A percentile compares a stretch with the other conserved stretches of the same genome.
Conservation (phyloP, 306 rosid genomes). For the Bauhinia variegata region DNA sequence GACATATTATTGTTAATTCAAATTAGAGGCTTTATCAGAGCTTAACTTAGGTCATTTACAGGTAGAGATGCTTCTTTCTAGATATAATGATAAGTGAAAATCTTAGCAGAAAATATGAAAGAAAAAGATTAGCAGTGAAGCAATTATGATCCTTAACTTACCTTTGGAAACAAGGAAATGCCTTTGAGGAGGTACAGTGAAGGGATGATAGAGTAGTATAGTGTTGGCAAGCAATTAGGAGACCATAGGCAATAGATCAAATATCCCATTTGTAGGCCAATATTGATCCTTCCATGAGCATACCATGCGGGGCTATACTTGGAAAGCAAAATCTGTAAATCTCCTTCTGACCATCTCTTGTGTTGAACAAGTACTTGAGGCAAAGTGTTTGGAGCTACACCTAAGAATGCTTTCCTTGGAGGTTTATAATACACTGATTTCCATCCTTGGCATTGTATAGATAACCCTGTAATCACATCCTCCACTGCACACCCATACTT, state of each 20-base stretch:
- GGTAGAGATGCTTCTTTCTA: too few species aligned
- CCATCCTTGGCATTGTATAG: constrained; percentile 71
- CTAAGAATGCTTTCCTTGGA: constrained; percentile 67
- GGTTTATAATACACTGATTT: constrained; percentile 75
- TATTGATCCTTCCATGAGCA: constrained; percentile 57
- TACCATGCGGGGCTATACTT: constrained; percentile 62
- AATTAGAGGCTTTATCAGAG: background rate
- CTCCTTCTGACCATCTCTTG: constrained; percentile 91
- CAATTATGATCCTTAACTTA: constrained; percentile 1
- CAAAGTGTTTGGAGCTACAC: constrained; percentile 63
- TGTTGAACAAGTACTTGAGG: constrained; percentile 64
- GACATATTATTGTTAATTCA: background rate
- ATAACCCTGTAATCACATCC: constrained; percentile 79
- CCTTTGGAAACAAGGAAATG: constrained; percentile 76
- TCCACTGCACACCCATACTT: constrained; percentile 77
- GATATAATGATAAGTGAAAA: too few species aligned
- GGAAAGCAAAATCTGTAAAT: constrained; percentile 62
- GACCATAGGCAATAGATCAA: constrained; percentile 64
- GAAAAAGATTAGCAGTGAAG: too few species aligned
- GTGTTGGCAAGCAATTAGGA: constrained; percentile 51
- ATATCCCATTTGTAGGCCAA: constrained; percentile 70
- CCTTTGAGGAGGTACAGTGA: constrained; percentile 68
- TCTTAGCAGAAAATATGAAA: too few species aligned
- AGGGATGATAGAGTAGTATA: constrained; percentile 65
- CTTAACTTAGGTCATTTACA: too few species aligned